Evolutionary conservation across 805 yeast species (phyloP), one percentile per base, ranked within the genome.

Genomic region (Maudiozyma saulgeensis): DNA sequence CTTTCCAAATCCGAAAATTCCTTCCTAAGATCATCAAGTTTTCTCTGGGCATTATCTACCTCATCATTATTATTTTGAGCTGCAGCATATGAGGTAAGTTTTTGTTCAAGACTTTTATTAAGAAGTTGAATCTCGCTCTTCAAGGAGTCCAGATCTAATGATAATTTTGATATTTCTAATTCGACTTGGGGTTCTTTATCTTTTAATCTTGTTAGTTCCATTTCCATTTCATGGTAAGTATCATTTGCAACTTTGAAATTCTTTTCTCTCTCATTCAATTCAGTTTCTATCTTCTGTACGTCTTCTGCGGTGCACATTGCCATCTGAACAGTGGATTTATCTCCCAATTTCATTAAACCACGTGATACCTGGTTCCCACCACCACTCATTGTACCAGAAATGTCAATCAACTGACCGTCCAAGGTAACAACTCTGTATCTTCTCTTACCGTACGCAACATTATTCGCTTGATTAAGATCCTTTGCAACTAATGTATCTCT

Each of bases 321-420:
- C n/a, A 47, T 35, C 11, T 21, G 8, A 23, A 16, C 16, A 9
- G 43, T 26, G 13, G 43, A n/a, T 21, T 26, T 37, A n/a, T 43
- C 44, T 6, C 49, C 45, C 16, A 47, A 12, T 23, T 47, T 79
- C 96, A 93, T 88, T 2, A 84, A 82, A 6, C 98, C 99, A 46
- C 76, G 76, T 16, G 77, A 74, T 8, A 75, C 77, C 39, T 76
- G 71, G 48, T 74, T 77, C 47, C 98, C 99, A 68, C 99, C 99
- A 58, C 99, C 99, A 44, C 95, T 81, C 82, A 95, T 82, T 1
- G 97, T 87, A 66, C 99, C 99, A 2, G 96, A 85, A 15, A 83
- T 80, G 59, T 90, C 97, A 49, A 93, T 91, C 21, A 93, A 71
- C 57, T 88, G 84, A 23, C 99, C 99, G 64, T 87, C 95, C 8